Evolutionary conservation across 495 filamentous ascomycete species (phyloP), one percentile per base, ranked within the genome.

Genomic region (Neurospora africana): DNA sequence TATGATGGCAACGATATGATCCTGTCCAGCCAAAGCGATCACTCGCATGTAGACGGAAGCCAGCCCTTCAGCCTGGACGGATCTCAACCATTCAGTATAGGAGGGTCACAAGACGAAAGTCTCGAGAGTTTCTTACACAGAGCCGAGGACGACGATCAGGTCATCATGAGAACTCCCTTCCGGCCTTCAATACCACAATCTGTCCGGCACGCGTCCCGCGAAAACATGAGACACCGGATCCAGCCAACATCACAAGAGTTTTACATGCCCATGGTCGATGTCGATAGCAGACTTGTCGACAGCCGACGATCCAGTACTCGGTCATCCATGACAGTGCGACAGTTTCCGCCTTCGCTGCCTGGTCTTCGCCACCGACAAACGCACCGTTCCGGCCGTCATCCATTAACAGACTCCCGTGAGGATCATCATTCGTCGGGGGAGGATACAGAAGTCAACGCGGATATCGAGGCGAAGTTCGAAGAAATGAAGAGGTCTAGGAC

Each of bases 31-130:
- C 75, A 77, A 53, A 78, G 73, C 70, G 75, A 78, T 17, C 83
- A 80, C 67, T 84, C 82, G 7, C 82, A 83, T 69, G n/a, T 58
- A 36, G 74, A 71, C 41, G 75, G 69, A 53, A 81, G 82, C 9
- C 82, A 83, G 70, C 75, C 77, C n/a, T 75, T 75, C 72, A 78
- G 75, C 67, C 70, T 78, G 10, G 76, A 75, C 43, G 76, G 75
- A 7, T 81, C 79, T 4, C 79, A 81, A 47, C 77, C 75, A 1
- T 78, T 74, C 61, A 79, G 78, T 73, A 75, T 81, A 39, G 71
- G 77, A 11, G 81, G 76, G n/a, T 86, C 84, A 2, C 84, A 86
- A 70, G 83, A 85, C 69, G 81, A 83, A 69, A 82, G 76, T 72
- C 80, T 85, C 75, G 78, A 82, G 74, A 81, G 79, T 70, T 86